phyloP scores from a whole-genome alignment of 176 grass and related monocot genomes.

The Olyra latifolia region DNA sequence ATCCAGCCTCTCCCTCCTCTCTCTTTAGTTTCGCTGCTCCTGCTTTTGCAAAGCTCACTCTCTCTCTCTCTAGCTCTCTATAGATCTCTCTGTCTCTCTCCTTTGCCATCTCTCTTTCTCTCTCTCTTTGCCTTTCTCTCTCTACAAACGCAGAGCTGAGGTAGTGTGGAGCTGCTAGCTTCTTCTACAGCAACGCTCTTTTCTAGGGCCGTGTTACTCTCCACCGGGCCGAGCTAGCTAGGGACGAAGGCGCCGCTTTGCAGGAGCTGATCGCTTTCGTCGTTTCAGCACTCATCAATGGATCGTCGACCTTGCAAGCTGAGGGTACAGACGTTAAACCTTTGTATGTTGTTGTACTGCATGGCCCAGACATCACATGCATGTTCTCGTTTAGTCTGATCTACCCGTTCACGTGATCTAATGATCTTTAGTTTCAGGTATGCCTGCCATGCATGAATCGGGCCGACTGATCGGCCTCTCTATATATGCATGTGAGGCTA shows the following conservation, averaged over 20 bases:
- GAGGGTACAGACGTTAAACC: background rate
- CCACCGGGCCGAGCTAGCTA: background rate
- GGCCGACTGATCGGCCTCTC: too few species aligned
- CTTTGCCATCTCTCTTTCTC: background rate
- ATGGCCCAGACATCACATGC: slow-evolving; percentile 17
- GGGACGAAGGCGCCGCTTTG: slow-evolving; percentile 34
- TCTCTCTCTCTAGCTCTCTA: background rate
- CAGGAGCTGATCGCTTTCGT: slow-evolving; percentile 34
- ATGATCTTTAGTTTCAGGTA: background rate
- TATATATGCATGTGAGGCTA: background rate
- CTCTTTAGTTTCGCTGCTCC: background rate
- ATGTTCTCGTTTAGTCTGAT: background rate
- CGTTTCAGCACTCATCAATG: background rate
- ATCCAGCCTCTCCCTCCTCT: background rate
- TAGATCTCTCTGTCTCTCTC: background rate
- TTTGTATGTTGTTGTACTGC: slow-evolving; percentile 9
- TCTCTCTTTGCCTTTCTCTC: background rate
- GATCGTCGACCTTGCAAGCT: background rate
- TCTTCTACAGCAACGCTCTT: background rate
- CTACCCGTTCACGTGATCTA: background rate
- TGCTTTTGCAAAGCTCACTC: slow-evolving; percentile 27
- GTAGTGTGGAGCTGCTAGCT: slow-evolving; percentile 23
- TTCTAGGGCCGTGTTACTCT: slow-evolving; percentile 2
- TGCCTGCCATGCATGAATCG: background rate
- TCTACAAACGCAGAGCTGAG: background rate